These are phyloP conservation scores for Aspergillus niger DNA, from an alignment of 2,329 filamentous ascomycete species.

Conservation along the genomic window DNA sequence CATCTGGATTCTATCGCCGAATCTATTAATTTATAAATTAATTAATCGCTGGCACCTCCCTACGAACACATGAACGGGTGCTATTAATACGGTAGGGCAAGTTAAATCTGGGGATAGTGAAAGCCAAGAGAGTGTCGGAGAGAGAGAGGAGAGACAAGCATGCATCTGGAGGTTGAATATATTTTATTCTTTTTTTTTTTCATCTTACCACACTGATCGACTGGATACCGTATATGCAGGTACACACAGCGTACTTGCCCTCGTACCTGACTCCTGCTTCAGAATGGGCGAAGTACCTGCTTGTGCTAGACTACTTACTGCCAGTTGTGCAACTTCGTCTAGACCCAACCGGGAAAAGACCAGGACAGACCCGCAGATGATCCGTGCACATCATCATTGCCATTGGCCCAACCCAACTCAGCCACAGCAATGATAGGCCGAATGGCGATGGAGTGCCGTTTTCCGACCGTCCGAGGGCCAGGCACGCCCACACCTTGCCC, in stretches of 20 bases:
- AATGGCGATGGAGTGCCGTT: conserved; percentile 1
- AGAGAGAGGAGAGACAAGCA: background rate
- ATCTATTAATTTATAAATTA: conserved; percentile 5
- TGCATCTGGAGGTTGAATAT: background rate
- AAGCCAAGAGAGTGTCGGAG: background rate
- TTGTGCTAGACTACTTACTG: background rate
- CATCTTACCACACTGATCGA: background rate
- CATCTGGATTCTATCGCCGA: conserved; percentile 4
- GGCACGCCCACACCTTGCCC: conserved; percentile 5
- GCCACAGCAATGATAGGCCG: conserved; percentile 9
- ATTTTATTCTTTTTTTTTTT: background rate
- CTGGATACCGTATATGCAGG: background rate
- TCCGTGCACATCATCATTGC: conserved; percentile 5
- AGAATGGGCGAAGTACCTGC: background rate
- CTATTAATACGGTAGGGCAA: conserved; percentile 2
- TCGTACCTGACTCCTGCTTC: background rate
- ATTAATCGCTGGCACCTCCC: background rate
- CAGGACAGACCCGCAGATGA: conserved; percentile 6
- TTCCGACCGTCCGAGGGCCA: background rate
- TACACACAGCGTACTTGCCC: background rate
- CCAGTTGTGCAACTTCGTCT: background rate
- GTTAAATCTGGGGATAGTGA: background rate
- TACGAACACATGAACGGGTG: background rate
- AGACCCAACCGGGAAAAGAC: background rate
- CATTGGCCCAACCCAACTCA: conserved; percentile 10